These are phyloP conservation scores for Trichophyton verrucosum DNA, from an alignment of 2,329 filamentous ascomycete species.

Conservation along the genomic window DNA sequence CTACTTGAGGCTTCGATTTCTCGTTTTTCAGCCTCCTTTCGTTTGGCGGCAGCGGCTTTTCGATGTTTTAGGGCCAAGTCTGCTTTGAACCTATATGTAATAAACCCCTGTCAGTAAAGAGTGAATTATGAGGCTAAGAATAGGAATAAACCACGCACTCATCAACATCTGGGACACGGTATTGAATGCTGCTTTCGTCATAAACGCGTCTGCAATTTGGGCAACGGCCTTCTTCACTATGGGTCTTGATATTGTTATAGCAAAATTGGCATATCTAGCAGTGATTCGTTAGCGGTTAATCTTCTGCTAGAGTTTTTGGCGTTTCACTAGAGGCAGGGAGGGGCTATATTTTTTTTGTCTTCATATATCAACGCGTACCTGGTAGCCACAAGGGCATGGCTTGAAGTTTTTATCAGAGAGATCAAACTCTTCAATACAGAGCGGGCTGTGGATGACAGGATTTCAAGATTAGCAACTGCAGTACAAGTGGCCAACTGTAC, in stretches of 20 bases:
- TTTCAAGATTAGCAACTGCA: slow-evolving; percentile 6
- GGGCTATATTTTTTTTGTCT: neutral
- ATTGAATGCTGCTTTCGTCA: slow-evolving; percentile 93
- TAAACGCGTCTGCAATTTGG: slow-evolving; percentile 94
- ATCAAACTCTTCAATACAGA: slow-evolving; percentile 98
- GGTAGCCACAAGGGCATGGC: slow-evolving; percentile 94
- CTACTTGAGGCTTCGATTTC: slow-evolving; percentile 92
- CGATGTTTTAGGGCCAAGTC: slow-evolving; percentile 58
- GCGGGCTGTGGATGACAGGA: slow-evolving; percentile 50
- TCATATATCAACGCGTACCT: slow-evolving; percentile 47
- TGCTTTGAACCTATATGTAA: slow-evolving; percentile 35
- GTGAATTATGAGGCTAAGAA: neutral
- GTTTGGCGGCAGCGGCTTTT: slow-evolving; percentile 77
- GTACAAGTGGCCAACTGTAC: neutral
- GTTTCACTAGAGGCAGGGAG: neutral
- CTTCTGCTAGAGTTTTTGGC: neutral
- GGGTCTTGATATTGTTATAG: slow-evolving; percentile 98
- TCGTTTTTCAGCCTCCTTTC: slow-evolving; percentile 91
- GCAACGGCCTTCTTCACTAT: slow-evolving; percentile 83
- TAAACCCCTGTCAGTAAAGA: neutral
- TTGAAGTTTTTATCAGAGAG: slow-evolving; percentile 93
- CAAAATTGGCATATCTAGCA: slow-evolving; percentile 94
- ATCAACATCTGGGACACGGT: slow-evolving; percentile 87
- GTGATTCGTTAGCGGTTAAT: neutral
- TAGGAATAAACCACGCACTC: slow-evolving; percentile 52